Percentiles rank a stretch among this genome's conserved stretches.
These are phyloP conservation scores for Backusella sp. DNA, from an alignment of 192 early-diverging fungal species.

Conservation along the genomic window DNA sequence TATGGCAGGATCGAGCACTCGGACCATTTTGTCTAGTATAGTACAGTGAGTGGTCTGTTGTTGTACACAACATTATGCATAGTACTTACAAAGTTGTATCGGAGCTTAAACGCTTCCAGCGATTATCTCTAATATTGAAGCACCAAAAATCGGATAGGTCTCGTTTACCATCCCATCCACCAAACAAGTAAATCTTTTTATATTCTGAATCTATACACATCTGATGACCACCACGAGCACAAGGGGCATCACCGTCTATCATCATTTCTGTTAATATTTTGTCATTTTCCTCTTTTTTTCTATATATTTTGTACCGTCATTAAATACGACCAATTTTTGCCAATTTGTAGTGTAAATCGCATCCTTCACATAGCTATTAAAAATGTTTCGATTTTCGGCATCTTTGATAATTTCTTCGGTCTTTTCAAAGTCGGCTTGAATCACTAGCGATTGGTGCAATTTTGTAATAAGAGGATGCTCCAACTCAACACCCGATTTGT, in stretches of 20 bases:
- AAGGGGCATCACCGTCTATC: conserved; percentile 48
- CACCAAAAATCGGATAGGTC: conserved; percentile 92
- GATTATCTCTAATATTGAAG: conserved; percentile 54
- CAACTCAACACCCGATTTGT: conserved; percentile 59
- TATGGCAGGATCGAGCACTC: conserved; percentile 86
- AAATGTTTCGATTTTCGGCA: conserved; percentile 64
- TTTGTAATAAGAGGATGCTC: conserved; percentile 83
- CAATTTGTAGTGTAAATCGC: conserved; percentile 74
- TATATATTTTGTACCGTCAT: conserved; percentile 36
- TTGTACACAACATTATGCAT: neutral
- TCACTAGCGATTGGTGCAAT: conserved; percentile 66
- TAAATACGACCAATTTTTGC: conserved; percentile 46
- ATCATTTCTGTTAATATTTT: neutral
- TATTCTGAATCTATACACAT: conserved; percentile 87
- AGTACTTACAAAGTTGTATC: conserved; percentile 66
- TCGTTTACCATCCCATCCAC: conserved; percentile 90
- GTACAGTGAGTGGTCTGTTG: neutral
- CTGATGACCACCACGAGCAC: conserved; percentile 91
- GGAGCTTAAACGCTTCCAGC: conserved; percentile 77
- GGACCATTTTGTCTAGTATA: conserved; percentile 76
- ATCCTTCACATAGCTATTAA: conserved; percentile 66
- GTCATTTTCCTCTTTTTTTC: neutral
- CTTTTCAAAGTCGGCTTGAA: conserved; percentile 69
- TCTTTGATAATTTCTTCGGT: conserved; percentile 71
- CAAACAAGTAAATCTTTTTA: conserved; percentile 81